Base-by-base conservation (phyloP, 352 stramenopile species). In the Pilasporangium apinafurcum region DNA sequence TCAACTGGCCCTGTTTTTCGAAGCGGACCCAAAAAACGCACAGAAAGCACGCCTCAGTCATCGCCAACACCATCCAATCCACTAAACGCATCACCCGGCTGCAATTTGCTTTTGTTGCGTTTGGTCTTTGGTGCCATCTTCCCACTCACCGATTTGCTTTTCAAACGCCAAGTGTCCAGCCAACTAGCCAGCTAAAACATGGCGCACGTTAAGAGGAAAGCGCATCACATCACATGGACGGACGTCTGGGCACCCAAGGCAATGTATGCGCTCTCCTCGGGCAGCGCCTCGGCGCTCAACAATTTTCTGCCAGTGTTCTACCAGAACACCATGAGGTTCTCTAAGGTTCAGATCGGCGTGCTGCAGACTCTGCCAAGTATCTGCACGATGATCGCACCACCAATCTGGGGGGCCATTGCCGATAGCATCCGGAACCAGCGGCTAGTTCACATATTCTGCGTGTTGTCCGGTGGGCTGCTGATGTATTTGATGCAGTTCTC, bases 271-370 rank as follows among this genome's bases (percentile, higher is more conserved):
- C 36, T 88, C 35, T 80, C 61, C 58, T 78, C 66, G 18, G 65
- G 68, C 30, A 81, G 66, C 47, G 60, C 64, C 35, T 90, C 78
- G 53, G 69, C 78, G 30, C 64, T 86, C 41, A 48, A 77, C 36
- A 90, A 91, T 56, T 93, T 83, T 53, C 51, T 93, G 26, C 68
- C 66, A 16, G 59, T 91, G 17, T 90, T 80, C 59, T 87, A 68
- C 59, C 62, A 90, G 51, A 60, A 86, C 46, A 75, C 57, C 41
- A 62, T 65, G 20, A 40, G 61, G 12, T 86, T 86, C 51, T 69
- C 64, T 48, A 89, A 92, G 53, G 58, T 84, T 27, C 67, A 92
- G 60, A 89, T 89, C 44, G 75, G 76, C 30, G 40, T 88, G 17
- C 49, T 92, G 49, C 76, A 87, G 60, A 82, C 76, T 16, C 44